Evolutionary conservation across 2,329 filamentous ascomycete species (phyloP).

Genomic region (Beauveria pseudobassiana): DNA sequence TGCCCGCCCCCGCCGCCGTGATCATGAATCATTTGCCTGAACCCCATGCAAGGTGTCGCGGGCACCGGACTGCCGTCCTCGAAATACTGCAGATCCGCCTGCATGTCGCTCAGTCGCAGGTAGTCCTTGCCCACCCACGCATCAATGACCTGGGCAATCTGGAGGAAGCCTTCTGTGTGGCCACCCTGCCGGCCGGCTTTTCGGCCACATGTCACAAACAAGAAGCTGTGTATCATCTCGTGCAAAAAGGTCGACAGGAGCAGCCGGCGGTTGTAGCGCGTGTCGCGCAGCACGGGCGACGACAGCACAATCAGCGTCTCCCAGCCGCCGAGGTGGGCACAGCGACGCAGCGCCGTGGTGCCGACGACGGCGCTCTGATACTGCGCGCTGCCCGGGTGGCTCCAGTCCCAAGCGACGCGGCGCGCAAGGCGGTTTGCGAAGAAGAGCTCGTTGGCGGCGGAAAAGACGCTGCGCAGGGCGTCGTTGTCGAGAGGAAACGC

Average conservation of each 20-base stretch:
- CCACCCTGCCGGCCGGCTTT: slow-evolving; percentile 47
- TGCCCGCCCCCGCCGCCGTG: background rate
- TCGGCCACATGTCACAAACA: slow-evolving; percentile 56
- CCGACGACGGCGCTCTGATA: slow-evolving; percentile 52
- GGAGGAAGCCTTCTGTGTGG: slow-evolving; percentile 52
- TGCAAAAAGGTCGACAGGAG: slow-evolving; percentile 59
- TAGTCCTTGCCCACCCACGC: slow-evolving; percentile 50
- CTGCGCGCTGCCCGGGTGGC: slow-evolving; percentile 38
- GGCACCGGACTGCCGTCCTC: slow-evolving; percentile 17
- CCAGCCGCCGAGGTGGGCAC: slow-evolving; percentile 44
- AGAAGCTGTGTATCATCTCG: slow-evolving; percentile 60
- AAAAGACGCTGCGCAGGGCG: slow-evolving; percentile 51
- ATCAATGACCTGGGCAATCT: slow-evolving; percentile 54
- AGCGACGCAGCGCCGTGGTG: slow-evolving; percentile 51
- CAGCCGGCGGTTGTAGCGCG: slow-evolving; percentile 49
- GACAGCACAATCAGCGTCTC: slow-evolving; percentile 58
- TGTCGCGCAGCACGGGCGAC: slow-evolving; percentile 47
- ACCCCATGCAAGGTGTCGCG: slow-evolving; percentile 6
- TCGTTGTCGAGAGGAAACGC: slow-evolving; percentile 48
- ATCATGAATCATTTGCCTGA: background rate
- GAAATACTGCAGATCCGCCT: slow-evolving; percentile 53
- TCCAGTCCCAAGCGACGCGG: slow-evolving; percentile 58
- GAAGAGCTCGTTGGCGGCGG: slow-evolving; percentile 55
- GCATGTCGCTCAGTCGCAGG: slow-evolving; percentile 50
- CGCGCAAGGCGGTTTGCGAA: slow-evolving; percentile 48